phyloP scores from a whole-genome alignment of 2,329 filamentous ascomycete genomes.

The Bipolaris sorokiniana region DNA sequence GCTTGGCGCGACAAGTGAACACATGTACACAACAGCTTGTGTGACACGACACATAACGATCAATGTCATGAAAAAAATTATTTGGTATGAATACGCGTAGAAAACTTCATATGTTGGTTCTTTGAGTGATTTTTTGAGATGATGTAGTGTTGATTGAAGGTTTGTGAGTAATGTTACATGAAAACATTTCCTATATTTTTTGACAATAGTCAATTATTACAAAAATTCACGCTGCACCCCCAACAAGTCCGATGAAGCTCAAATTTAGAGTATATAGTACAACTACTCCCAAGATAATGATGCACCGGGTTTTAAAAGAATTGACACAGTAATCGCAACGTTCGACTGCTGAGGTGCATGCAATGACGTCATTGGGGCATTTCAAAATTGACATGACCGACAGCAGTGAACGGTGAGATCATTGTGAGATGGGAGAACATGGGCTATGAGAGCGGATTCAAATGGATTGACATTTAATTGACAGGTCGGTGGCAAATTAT shows the following conservation, averaged over 20 bases:
- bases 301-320: background rate
- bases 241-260: background rate
- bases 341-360: background rate
- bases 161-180: background rate
- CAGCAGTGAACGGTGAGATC: too few species aligned
- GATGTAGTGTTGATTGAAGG: too few species aligned
- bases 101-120: too few species aligned
- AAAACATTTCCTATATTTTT: background rate
- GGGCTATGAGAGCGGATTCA: too few species aligned
- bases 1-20: background rate
- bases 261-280: accelerated
- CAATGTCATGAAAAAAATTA: too few species aligned
- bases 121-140: too few species aligned
- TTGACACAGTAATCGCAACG: background rate
- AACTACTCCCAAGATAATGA: accelerated
- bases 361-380: background rate
- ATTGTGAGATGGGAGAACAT: too few species aligned
- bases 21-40: background rate
- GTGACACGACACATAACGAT: too few species aligned
- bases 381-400: background rate
- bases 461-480: too few species aligned
- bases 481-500: too few species aligned
- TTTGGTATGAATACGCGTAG: too few species aligned
- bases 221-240: conserved; percentile 1
- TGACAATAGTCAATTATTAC: background rate